Evolutionary conservation across 768 basidiomycete species (phyloP).

Genomic region (Tulasnella sp.): DNA sequence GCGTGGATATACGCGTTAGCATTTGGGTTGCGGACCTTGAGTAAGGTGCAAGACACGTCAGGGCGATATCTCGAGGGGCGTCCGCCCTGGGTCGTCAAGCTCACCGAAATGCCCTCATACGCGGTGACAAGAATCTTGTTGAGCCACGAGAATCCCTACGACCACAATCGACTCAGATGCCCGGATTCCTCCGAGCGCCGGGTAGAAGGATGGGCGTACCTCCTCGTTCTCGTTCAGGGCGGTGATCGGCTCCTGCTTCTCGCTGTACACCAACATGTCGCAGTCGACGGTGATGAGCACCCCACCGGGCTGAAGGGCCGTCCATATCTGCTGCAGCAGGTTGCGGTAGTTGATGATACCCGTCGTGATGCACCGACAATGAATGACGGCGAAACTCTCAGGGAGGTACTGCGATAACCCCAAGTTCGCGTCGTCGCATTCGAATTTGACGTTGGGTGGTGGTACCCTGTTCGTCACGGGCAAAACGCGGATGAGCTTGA

Average conservation of each 20-base stretch:
- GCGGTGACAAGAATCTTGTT: neutral
- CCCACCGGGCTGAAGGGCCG: neutral
- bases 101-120: neutral
- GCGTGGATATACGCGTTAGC: neutral
- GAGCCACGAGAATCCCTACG: conserved; percentile 3
- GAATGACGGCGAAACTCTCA: conserved; percentile 1
- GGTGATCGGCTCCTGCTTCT: conserved; percentile 1
- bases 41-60: neutral
- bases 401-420: neutral
- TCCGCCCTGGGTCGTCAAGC: neutral
- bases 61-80: neutral
- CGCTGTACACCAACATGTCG: neutral
- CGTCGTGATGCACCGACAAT: neutral
- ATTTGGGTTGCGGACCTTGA: neutral
- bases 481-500: neutral
- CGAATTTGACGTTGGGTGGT: neutral
- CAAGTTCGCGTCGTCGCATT: conserved; percentile 3
- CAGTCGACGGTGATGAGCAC: neutral
- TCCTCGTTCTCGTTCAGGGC: conserved; percentile 1
- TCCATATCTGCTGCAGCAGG: neutral
- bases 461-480: neutral
- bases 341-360: conserved; percentile 4
- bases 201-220: neutral
- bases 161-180: neutral
- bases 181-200: neutral